Percentiles rank a stretch among this genome's conserved stretches.
Evolutionary conservation across 768 basidiomycete genomes (phyloP).

Genomic region (Tephrocybe sp.): DNA sequence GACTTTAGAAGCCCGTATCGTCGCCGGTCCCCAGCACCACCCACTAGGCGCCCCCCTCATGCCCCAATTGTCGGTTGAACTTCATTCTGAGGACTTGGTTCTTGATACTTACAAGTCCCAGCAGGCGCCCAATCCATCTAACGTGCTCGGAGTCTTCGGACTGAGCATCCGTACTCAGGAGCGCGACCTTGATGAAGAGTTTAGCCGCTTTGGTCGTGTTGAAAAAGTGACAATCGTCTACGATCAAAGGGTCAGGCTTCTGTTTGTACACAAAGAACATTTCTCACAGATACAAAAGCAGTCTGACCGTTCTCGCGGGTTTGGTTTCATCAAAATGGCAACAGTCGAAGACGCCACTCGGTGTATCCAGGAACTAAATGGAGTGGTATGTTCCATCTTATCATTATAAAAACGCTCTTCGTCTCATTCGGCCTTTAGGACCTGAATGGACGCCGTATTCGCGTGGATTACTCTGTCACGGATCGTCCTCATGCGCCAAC

Average conservation of each 20-base stretch:
- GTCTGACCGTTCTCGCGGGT: constrained; percentile 96
- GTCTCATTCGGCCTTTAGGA: constrained; percentile 48
- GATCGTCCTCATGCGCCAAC: constrained; percentile 93
- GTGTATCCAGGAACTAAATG: constrained; percentile 91
- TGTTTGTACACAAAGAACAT: constrained; percentile 3
- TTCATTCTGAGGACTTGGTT: constrained; percentile 11
- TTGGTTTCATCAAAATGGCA: constrained; percentile 96
- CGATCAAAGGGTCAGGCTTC: constrained; percentile 86
- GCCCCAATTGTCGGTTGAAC: constrained; percentile 67
- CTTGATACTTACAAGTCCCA: constrained; percentile 37
- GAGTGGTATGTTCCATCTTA: constrained; percentile 63
- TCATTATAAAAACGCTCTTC: background rate
- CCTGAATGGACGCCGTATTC: constrained; percentile 92
- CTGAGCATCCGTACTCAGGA: constrained; percentile 93
- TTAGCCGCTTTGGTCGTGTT: constrained; percentile 83
- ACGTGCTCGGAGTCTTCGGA: constrained; percentile 97
- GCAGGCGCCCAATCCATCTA: constrained; percentile 86
- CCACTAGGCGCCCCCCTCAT: constrained; percentile 66
- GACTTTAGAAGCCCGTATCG: constrained; percentile 62
- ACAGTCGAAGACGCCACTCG: constrained; percentile 83
- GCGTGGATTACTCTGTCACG: constrained; percentile 96
- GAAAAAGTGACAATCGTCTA: constrained; percentile 97
- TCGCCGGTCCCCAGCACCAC: constrained; percentile 57
- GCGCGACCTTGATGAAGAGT: constrained; percentile 93
- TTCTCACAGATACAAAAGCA: constrained; percentile 28